Percentiles rank a stretch among this genome's conserved stretches.
These are phyloP conservation scores for Chrysochromulina tobinii DNA, from an alignment of 78 protist species.

Conservation along the genomic window DNA sequence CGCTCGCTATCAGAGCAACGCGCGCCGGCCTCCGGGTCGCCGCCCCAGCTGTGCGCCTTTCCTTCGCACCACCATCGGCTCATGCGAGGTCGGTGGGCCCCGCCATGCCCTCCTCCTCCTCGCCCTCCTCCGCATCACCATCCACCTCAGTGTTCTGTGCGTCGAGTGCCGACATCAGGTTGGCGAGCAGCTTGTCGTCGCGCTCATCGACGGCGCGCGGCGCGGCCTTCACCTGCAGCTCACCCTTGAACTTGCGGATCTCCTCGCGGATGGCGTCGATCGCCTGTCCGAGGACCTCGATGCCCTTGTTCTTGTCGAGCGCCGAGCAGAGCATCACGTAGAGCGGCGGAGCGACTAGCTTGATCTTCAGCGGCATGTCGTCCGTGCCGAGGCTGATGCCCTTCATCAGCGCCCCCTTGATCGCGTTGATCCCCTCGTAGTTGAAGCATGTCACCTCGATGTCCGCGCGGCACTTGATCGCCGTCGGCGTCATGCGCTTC, in stretches of 20 bases:
- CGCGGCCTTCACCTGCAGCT: background rate
- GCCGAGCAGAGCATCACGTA: conserved; percentile 34
- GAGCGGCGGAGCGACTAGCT: conserved; percentile 27
- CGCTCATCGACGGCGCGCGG: background rate
- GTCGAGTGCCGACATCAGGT: background rate
- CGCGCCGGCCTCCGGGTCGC: no score
- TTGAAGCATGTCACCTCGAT: conserved; percentile 90
- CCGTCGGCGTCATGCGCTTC: conserved; percentile 85
- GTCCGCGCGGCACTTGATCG: conserved; percentile 76
- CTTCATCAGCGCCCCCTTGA: conserved; percentile 81
- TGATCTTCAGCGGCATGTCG: conserved; percentile 15
- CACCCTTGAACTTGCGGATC: conserved; percentile 15
- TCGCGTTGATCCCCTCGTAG: conserved; percentile 94
- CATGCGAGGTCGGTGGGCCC: no score
- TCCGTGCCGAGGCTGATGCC: conserved; percentile 62
- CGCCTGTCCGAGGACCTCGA: background rate
- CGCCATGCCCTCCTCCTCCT: background rate
- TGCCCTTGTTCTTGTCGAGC: background rate
- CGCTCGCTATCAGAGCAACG: no score
- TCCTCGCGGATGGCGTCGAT: background rate
- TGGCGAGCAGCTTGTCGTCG: background rate
- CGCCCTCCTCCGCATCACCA: background rate
- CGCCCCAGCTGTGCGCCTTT: no score
- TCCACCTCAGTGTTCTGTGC: background rate
- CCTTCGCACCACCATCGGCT: no score